Conservation (phyloP, 2,329 filamentous ascomycete species). For the Hypoxylon sp. region DNA sequence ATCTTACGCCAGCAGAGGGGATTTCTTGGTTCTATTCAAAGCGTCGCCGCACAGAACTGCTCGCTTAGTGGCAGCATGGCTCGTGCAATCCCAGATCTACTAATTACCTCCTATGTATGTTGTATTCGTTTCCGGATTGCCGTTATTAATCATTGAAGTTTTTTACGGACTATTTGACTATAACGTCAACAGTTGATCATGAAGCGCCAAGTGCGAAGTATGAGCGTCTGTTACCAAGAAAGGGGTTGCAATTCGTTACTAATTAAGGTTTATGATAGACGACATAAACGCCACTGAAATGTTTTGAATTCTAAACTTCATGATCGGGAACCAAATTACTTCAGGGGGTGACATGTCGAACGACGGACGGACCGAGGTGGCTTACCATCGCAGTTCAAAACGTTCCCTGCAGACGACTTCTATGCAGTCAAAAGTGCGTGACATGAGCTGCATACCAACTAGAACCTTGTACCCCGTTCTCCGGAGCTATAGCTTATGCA, state of each 20-base stretch:
- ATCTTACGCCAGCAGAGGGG: slow-evolving; percentile 13
- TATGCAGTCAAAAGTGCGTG: slow-evolving; percentile 16
- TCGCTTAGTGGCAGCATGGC: slow-evolving; percentile 7
- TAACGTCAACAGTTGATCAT: slow-evolving; percentile 11
- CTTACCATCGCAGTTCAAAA: slow-evolving; percentile 16
- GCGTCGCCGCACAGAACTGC: slow-evolving; percentile 3
- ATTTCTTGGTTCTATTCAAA: slow-evolving; percentile 16
- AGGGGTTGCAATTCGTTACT: not conserved
- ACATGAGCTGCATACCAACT: slow-evolving; percentile 18
- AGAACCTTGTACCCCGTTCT: slow-evolving; percentile 10
- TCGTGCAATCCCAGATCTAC: slow-evolving; percentile 12
- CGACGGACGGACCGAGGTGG: slow-evolving; percentile 13
- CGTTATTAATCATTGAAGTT: slow-evolving; percentile 8
- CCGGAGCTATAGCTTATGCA: not conserved
- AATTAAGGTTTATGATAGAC: slow-evolving; percentile 7
- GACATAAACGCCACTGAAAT: slow-evolving; percentile 15
- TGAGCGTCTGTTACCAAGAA: not conserved
- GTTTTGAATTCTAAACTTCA: slow-evolving; percentile 6
- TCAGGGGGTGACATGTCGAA: slow-evolving; percentile 16
- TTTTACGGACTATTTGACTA: slow-evolving; percentile 2
- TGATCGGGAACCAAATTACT: slow-evolving; percentile 11
- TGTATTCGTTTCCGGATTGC: slow-evolving; percentile 4
- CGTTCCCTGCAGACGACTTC: slow-evolving; percentile 13
- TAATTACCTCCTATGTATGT: slow-evolving; percentile 21
- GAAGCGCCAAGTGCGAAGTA: not conserved